phyloP scores from a whole-genome alignment of 2,329 filamentous ascomycete species.

The Fusarium keratoplasticum region DNA sequence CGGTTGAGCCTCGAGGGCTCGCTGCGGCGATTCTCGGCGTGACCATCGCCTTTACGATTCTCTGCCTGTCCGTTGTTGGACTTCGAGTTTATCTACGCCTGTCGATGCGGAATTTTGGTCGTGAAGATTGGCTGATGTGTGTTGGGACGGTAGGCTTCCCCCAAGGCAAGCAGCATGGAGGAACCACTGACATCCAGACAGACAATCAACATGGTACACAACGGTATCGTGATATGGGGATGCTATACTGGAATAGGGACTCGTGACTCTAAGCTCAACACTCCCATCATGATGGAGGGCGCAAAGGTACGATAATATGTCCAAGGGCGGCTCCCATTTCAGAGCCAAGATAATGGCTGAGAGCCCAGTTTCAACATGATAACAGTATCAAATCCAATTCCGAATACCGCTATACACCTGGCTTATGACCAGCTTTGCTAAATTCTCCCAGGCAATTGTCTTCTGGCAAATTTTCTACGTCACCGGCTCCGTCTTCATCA shows the following conservation, averaged over 20 bases:
- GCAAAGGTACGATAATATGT: neutral
- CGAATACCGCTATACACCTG: neutral
- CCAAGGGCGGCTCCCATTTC: neutral
- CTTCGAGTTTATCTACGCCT: conserved; percentile 3
- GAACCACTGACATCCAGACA: neutral
- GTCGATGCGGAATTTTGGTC: neutral
- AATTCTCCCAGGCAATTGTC: neutral
- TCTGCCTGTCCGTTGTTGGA: conserved; percentile 3
- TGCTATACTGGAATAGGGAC: conserved; percentile 3
- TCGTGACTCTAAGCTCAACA: conserved; percentile 1
- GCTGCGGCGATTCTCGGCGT: conserved; percentile 4
- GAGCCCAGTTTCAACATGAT: neutral
- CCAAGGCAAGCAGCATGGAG: neutral
- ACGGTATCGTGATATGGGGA: conserved; percentile 15
- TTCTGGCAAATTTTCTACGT: conserved; percentile 25
- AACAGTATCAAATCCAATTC: neutral
- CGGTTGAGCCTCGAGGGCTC: conserved; percentile 2
- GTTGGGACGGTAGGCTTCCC: conserved; percentile 5
- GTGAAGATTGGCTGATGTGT: conserved; percentile 19
- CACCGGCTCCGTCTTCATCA: conserved; percentile 8
- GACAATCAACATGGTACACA: conserved; percentile 16
- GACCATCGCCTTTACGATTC: neutral
- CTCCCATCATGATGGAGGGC: conserved; percentile 1
- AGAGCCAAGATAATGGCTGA: neutral
- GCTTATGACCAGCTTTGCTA: neutral